These are phyloP conservation scores for Parasitella parasitica DNA, from an alignment of 371 early-diverging fungal genomes.

Conservation along the genomic window DNA sequence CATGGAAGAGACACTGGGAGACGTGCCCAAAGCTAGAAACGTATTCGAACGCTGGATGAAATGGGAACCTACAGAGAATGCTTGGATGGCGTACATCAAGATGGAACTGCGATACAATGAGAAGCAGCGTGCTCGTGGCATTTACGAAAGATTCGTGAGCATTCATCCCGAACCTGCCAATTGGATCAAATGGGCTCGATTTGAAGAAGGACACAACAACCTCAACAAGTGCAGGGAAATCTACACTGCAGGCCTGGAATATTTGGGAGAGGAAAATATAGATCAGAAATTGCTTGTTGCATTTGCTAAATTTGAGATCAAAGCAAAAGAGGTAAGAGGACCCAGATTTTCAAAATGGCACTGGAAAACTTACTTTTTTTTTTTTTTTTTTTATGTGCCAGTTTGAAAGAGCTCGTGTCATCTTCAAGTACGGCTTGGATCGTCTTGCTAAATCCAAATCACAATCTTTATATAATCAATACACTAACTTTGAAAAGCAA, in stretches of 20 bases:
- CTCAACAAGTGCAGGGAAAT: slow-evolving; percentile 80
- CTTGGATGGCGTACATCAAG: slow-evolving; percentile 94
- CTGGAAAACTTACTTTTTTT: too few relatives aligned
- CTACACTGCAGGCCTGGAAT: slow-evolving; percentile 85
- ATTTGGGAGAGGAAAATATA: slow-evolving; percentile 84
- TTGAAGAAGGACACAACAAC: slow-evolving; percentile 85
- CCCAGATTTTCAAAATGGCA: too few relatives aligned
- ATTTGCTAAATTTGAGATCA: slow-evolving; percentile 95
- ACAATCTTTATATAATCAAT: slow-evolving; percentile 87
- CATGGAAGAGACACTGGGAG: slow-evolving; percentile 96
- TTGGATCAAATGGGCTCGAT: slow-evolving; percentile 95
- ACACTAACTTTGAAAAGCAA: slow-evolving; percentile 95
- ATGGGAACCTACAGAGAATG: slow-evolving; percentile 93
- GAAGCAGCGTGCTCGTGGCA: slow-evolving; percentile 73
- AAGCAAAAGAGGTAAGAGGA: slow-evolving; percentile 71
- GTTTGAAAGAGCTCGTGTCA: slow-evolving; percentile 91
- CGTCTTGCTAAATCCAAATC: slow-evolving; percentile 81
- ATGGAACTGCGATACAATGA: slow-evolving; percentile 91
- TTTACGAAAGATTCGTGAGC: slow-evolving; percentile 86
- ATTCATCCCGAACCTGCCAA: slow-evolving; percentile 92
- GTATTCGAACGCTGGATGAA: slow-evolving; percentile 99
- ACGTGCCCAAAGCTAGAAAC: slow-evolving; percentile 85
- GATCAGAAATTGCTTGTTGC: slow-evolving; percentile 90
- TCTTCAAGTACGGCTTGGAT: slow-evolving; percentile 92
- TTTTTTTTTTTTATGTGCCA: too few relatives aligned